Evolutionary conservation across 306 rosid genomes (phyloP), one percentile per base, ranked within the genome.

Genomic region (Glycine latifolia): DNA sequence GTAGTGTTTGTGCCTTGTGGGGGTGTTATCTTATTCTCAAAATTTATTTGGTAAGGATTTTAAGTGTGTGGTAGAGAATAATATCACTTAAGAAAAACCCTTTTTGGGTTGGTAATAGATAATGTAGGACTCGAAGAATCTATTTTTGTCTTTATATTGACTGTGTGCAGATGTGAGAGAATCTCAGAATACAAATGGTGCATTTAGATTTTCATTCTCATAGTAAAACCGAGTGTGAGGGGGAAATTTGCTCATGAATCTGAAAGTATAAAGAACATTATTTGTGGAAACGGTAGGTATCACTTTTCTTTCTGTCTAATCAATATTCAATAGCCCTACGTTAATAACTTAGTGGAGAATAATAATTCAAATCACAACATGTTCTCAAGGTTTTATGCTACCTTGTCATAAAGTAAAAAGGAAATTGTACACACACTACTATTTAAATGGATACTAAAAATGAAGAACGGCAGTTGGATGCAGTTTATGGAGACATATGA

Each of bases 11-110:
- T 49, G 67, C 41, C 4, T 4, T 62, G 8, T 26, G 49, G 65
- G 6, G 2, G 7, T 2, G 4, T 54, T 79, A 37, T 63, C 20
- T 16, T 49, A 20, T 50, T 71, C 70, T 63, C 12, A 26, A 7
- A 26, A 26, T 26, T 13, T 53, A 20, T 83, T 56, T 85, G 80
- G 20, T 58, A 17, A 15, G 90, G 89, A 85, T 85, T 86, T 86
- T 59, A 61, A 63, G 89, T 84, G 92, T 88, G 94, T 90, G 94
- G 92, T 74, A 79, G 78, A 86, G 85, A 89, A 76, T 76, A 75
- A 78, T 73, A 69, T 39, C 4, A 53, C 55, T 63, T 80, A 3
- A 16, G 70, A 58, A 78, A 80, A 49, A 0, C 0, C 14, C 52
- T 12, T 76, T 70, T 26, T 46, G 48, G 43, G 77, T 67, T 59